Percentiles rank a stretch among this genome's conserved stretches.
Conservation (phyloP, 2,329 filamentous ascomycete genomes). For the Talaromyces sp. region DNA sequence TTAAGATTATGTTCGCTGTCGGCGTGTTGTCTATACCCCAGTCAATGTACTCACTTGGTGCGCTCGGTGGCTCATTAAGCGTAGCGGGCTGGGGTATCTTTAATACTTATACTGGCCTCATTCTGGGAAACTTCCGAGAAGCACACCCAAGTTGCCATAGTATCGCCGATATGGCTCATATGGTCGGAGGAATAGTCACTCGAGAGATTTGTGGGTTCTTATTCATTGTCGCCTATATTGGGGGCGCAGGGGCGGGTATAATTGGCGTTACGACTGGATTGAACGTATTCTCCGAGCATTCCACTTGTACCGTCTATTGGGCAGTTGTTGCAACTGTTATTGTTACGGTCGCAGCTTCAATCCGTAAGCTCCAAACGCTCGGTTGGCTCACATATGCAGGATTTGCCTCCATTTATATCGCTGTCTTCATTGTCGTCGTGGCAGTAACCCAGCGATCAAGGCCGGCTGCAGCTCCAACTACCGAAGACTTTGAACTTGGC, state of each 20-base stretch:
- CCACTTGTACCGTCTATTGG: slow-evolving; percentile 61
- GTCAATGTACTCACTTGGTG: slow-evolving; percentile 50
- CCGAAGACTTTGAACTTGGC: slow-evolving; percentile 60
- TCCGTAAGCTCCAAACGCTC: slow-evolving; percentile 61
- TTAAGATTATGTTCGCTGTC: slow-evolving; percentile 51
- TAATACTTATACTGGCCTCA: slow-evolving; percentile 51
- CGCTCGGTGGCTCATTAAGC: slow-evolving; percentile 50
- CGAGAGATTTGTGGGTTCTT: slow-evolving; percentile 57
- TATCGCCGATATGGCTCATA: slow-evolving; percentile 60
- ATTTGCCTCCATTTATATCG: slow-evolving; percentile 60
- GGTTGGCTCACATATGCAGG: slow-evolving; percentile 64
- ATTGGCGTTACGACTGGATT: slow-evolving; percentile 60
- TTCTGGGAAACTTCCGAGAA: slow-evolving; percentile 54
- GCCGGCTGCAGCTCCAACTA: slow-evolving; percentile 62
- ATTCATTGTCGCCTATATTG: slow-evolving; percentile 60
- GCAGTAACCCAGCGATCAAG: slow-evolving; percentile 60
- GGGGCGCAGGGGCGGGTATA: slow-evolving; percentile 59
- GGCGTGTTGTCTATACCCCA: slow-evolving; percentile 52
- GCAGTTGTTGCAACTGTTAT: slow-evolving; percentile 54
- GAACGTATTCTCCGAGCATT: slow-evolving; percentile 61
- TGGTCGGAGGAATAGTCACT: slow-evolving; percentile 55
- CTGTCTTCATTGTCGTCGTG: slow-evolving; percentile 59
- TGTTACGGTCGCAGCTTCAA: slow-evolving; percentile 38
- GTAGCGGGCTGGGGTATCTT: slow-evolving; percentile 51
- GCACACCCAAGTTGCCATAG: slow-evolving; percentile 53